A percentile compares a stretch with the other conserved stretches of the same genome.
These are phyloP conservation scores for Phoma sp. DNA, from an alignment of 2,329 filamentous ascomycete genomes.

Conservation along the genomic window DNA sequence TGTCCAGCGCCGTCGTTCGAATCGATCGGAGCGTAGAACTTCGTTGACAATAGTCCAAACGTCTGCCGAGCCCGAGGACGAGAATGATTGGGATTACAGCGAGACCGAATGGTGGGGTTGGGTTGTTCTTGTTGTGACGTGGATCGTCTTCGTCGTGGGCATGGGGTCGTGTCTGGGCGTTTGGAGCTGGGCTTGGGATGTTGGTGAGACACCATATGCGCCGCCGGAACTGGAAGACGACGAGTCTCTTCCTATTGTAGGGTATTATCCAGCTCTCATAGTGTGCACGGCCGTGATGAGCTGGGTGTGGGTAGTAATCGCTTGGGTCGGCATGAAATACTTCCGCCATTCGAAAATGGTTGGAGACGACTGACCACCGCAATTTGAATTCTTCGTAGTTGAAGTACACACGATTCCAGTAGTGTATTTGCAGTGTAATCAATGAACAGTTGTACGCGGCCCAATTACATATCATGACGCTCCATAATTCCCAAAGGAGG, in stretches of 20 bases:
- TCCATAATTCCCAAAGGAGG: no score
- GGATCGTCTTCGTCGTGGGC: slow-evolving; percentile 93
- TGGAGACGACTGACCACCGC: slow-evolving; percentile 54
- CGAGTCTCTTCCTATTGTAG: slow-evolving; percentile 89
- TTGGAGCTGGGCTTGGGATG: slow-evolving; percentile 99
- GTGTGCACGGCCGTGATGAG: slow-evolving; percentile 96
- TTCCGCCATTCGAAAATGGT: slow-evolving; percentile 96
- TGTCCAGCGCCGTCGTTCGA: slow-evolving; percentile 41
- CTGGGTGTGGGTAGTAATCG: slow-evolving; percentile 97
- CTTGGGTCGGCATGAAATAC: slow-evolving; percentile 99
- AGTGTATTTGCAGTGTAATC: no score
- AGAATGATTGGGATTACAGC: slow-evolving; percentile 81
- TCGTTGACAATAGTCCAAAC: slow-evolving; percentile 32
- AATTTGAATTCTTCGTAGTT: background rate
- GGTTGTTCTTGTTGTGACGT: slow-evolving; percentile 88
- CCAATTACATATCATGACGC: no score
- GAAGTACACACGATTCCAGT: no score
- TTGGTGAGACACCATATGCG: slow-evolving; percentile 92
- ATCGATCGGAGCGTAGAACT: slow-evolving; percentile 33
- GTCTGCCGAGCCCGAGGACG: slow-evolving; percentile 32
- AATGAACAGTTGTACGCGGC: no score
- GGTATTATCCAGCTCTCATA: slow-evolving; percentile 94
- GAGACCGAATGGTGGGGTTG: slow-evolving; percentile 99
- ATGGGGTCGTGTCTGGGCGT: slow-evolving; percentile 95
- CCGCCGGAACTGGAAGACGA: slow-evolving; percentile 96